phyloP scores from a whole-genome alignment of 1,284 basidiomycete genomes.

The Lentinus polychrous region DNA sequence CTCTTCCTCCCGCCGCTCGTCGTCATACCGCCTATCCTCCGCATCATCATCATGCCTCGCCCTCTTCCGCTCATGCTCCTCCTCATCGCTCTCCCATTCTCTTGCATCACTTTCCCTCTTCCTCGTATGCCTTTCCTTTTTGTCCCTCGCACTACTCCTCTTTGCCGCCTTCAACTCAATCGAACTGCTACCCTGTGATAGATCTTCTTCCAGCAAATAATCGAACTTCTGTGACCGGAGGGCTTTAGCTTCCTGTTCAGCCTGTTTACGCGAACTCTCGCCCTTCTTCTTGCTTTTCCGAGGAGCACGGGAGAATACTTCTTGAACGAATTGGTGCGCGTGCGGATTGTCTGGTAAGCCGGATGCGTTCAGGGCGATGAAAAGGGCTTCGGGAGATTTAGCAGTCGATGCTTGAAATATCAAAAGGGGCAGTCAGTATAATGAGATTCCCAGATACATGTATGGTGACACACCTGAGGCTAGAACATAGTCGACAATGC shows the following conservation, averaged over 20 bases:
- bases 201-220: constrained; percentile 77
- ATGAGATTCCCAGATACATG: not conserved
- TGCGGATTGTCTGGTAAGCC: constrained; percentile 79
- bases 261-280: constrained; percentile 43
- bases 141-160: constrained; percentile 33
- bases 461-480: constrained; percentile 59
- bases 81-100: constrained; percentile 86
- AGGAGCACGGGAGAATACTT: constrained; percentile 76
- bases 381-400: constrained; percentile 76
- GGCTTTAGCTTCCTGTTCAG: constrained; percentile 65
- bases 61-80: constrained; percentile 70
- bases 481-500: constrained; percentile 80
- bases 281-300: constrained; percentile 66
- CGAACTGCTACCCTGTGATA: constrained; percentile 34
- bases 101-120: constrained; percentile 75
- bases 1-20: constrained; percentile 24
- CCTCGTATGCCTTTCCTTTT: constrained; percentile 58
- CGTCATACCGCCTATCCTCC: constrained; percentile 27
- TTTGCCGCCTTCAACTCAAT: constrained; percentile 43
- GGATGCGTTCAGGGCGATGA: constrained; percentile 64
- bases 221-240: constrained; percentile 73
- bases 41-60: constrained; percentile 41
- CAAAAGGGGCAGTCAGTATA: constrained; percentile 14
- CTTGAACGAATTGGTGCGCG: constrained; percentile 71
- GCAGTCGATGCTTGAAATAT: constrained; percentile 61